phyloP scores from a whole-genome alignment of 345 rosid genomes.

The Citrus australasica region DNA sequence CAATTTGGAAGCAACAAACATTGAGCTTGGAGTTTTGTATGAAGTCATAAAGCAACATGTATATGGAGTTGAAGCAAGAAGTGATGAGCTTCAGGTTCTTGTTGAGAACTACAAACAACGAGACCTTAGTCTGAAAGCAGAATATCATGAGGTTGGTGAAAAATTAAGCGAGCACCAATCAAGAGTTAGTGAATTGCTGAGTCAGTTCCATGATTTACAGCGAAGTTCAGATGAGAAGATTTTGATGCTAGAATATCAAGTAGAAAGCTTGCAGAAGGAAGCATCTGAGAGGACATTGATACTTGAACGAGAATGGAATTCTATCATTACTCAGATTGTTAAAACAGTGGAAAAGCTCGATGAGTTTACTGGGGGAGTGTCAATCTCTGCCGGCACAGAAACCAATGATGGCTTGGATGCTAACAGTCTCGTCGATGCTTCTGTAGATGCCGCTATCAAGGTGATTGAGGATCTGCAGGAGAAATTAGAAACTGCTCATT shows the following conservation, averaged over 20 bases:
- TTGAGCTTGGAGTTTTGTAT: conserved; percentile 56
- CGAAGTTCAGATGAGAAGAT: conserved; percentile 37
- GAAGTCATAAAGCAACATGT: conserved; percentile 59
- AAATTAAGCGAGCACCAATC: conserved; percentile 37
- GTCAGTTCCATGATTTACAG: conserved; percentile 52
- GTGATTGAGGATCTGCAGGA: conserved; percentile 51
- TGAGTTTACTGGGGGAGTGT: conserved; percentile 29
- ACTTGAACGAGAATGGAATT: conserved; percentile 53
- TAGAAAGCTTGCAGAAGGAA: conserved; percentile 54
- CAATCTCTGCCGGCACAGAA: conserved; percentile 17
- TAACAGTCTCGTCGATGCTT: conserved; percentile 35
- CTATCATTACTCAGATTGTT: conserved; percentile 36
- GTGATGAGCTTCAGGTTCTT: conserved; percentile 43
- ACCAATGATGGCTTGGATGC: conserved; percentile 37
- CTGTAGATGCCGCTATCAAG: conserved; percentile 52
- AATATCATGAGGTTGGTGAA: conserved; percentile 46
- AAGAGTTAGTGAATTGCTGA: conserved; percentile 49
- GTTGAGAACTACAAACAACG: conserved; percentile 42
- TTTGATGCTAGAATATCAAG: conserved; percentile 38
- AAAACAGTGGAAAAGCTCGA: conserved; percentile 65
- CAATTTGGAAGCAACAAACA: conserved; percentile 48
- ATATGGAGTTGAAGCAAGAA: conserved; percentile 34
- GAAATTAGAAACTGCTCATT: conserved; percentile 47
- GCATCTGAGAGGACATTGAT: conserved; percentile 43
- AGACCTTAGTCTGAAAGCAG: conserved; percentile 39